Evolutionary conservation across 2,329 filamentous ascomycete genomes (phyloP).

Genomic region (Microsporum ferrugineum): DNA sequence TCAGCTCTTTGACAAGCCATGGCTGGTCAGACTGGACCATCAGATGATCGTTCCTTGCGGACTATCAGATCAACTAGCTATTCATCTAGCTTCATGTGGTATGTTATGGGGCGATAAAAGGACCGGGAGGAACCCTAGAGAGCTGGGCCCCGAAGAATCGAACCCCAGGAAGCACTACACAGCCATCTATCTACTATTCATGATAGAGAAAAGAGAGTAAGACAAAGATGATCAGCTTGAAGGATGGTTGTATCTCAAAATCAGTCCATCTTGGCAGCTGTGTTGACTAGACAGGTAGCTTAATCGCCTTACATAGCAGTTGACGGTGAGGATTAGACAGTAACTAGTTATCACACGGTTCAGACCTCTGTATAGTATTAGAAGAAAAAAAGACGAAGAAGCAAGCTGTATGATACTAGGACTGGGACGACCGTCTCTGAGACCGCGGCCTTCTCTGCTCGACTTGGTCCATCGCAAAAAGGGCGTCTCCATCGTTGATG

Average conservation of each 20-base stretch:
- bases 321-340: not conserved
- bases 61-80: not conserved
- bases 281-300: not conserved
- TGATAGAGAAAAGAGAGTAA: too few species aligned
- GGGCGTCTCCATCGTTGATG: not conserved
- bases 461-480: constrained; percentile 41
- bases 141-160: too few species aligned
- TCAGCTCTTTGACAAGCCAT: too few species aligned
- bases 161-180: too few species aligned
- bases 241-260: not conserved
- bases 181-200: too few species aligned
- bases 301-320: not conserved
- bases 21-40: not conserved
- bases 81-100: too few species aligned
- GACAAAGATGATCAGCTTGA: too few species aligned
- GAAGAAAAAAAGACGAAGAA: not conserved
- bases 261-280: not conserved
- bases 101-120: too few species aligned
- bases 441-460: constrained; percentile 50
- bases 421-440: constrained; percentile 45
- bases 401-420: constrained; percentile 41
- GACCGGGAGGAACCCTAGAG: too few species aligned
- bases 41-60: not conserved
- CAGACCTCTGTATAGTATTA: not conserved
- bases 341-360: not conserved